These are phyloP conservation scores for Pinus taeda DNA, from an alignment of 75 land plant species.

Conservation along the genomic window DNA sequence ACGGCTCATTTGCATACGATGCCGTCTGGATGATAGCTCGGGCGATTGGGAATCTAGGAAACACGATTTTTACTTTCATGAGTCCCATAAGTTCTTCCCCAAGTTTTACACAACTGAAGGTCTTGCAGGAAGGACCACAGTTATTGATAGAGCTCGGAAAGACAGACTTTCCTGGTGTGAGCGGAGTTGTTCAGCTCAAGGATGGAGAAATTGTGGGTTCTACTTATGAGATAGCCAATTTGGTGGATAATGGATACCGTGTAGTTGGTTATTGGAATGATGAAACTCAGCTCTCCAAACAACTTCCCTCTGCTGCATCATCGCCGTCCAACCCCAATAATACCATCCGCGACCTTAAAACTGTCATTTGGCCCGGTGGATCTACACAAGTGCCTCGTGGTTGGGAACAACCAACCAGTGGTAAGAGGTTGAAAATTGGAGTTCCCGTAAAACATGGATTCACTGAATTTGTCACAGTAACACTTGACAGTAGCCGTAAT, in stretches of 20 bases:
- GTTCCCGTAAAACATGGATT: conserved; percentile 36
- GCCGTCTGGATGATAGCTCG: too few species aligned
- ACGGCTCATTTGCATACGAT: too few species aligned
- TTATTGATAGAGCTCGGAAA: too few species aligned
- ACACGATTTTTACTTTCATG: too few species aligned
- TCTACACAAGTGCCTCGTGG: conserved; percentile 19
- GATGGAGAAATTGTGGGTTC: conserved; percentile 5
- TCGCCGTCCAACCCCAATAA: not conserved
- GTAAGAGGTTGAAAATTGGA: conserved; percentile 20
- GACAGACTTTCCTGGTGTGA: too few species aligned
- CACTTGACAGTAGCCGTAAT: not conserved
- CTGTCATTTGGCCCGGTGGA: conserved; percentile 35
- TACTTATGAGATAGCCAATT: conserved; percentile 25
- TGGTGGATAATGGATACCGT: conserved; percentile 18
- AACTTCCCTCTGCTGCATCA: not conserved
- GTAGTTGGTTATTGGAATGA: conserved; percentile 30
- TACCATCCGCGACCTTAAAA: not conserved
- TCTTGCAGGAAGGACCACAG: too few species aligned
- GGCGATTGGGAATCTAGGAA: too few species aligned
- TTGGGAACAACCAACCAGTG: conserved; percentile 29
- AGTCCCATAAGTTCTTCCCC: too few species aligned
- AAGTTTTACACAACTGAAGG: too few species aligned
- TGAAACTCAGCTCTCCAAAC: too few species aligned
- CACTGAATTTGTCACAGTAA: conserved; percentile 24
- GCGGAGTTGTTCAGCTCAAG: not conserved